A percentile compares a stretch with the other conserved stretches of the same genome.
phyloP scores from a whole-genome alignment of 352 stramenopile genomes.

The Hyphochytrium catenoides region DNA sequence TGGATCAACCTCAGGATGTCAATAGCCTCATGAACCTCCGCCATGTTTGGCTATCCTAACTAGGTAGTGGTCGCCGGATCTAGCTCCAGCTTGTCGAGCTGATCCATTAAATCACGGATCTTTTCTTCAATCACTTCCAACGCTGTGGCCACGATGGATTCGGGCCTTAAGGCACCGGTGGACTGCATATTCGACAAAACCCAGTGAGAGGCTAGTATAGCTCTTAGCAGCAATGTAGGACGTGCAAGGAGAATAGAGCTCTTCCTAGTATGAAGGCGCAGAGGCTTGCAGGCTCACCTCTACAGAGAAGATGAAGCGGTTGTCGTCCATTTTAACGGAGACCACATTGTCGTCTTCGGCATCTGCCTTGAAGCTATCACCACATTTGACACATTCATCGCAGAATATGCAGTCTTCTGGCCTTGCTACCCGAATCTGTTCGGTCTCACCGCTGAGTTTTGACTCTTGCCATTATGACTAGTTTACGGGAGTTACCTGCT shows the following conservation, averaged over 20 bases:
- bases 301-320: conserved; percentile 90
- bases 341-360: conserved; percentile 84
- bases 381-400: conserved; percentile 76
- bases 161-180: conserved; percentile 46
- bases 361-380: conserved; percentile 76
- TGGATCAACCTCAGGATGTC: too few relatives aligned
- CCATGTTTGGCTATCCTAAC: too few relatives aligned
- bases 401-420: conserved; percentile 76
- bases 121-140: conserved; percentile 61
- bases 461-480: conserved; percentile 18
- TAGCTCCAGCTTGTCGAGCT: conserved; percentile 53
- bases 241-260: too few relatives aligned
- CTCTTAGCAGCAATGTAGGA: too few relatives aligned
- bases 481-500: conserved; percentile 18
- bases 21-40: too few relatives aligned
- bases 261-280: too few relatives aligned
- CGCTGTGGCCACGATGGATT: conserved; percentile 59
- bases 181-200: conserved; percentile 23
- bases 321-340: conserved; percentile 50
- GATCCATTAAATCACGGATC: conserved; percentile 50
- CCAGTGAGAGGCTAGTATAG: too few relatives aligned
- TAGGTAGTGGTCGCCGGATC: too few relatives aligned
- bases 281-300: too few relatives aligned
- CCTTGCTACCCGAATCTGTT: conserved; percentile 30
- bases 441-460: conserved; percentile 17